These are phyloP conservation scores for Ustanciosporium gigantosporum DNA, from an alignment of 1,284 basidiomycete species.

Conservation along the genomic window DNA sequence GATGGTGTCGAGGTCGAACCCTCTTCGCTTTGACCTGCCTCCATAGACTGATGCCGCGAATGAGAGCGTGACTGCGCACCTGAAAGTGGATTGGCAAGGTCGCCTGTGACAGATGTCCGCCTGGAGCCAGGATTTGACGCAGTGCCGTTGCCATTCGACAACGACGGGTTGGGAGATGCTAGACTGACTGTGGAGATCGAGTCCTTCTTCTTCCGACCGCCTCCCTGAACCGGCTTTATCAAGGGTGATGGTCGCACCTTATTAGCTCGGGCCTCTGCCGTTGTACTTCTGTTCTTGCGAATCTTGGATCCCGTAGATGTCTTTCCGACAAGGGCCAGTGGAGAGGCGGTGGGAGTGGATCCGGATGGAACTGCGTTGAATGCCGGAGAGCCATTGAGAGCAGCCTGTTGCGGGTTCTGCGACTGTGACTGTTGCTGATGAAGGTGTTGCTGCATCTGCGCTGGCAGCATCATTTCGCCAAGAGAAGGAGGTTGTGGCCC, in stretches of 20 bases:
- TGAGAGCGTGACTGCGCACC: conserved; percentile 4
- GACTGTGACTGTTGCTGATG: too few species aligned
- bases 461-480: conserved; percentile 42
- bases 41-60: conserved; percentile 36
- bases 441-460: conserved; percentile 57
- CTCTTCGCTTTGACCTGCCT: conserved; percentile 49
- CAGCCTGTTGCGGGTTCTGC: conserved; percentile 12
- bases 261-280: conserved; percentile 47
- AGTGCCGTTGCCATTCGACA: conserved; percentile 10
- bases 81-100: background rate
- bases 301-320: conserved; percentile 30
- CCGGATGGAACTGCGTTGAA: conserved; percentile 16
- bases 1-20: conserved; percentile 49
- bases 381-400: conserved; percentile 27
- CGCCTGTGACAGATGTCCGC: conserved; percentile 10
- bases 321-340: conserved; percentile 38
- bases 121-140: conserved; percentile 16
- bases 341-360: conserved; percentile 49
- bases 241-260: conserved; percentile 56
- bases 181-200: conserved; percentile 1
- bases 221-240: conserved; percentile 50
- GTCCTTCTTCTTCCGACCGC: conserved; percentile 31
- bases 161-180: conserved; percentile 11
- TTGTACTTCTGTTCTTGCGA: conserved; percentile 48
- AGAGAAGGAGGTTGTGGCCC: conserved; percentile 61